Evolutionary conservation across 345 rosid species (phyloP).

Genomic region (Sisymbrium altissimum): DNA sequence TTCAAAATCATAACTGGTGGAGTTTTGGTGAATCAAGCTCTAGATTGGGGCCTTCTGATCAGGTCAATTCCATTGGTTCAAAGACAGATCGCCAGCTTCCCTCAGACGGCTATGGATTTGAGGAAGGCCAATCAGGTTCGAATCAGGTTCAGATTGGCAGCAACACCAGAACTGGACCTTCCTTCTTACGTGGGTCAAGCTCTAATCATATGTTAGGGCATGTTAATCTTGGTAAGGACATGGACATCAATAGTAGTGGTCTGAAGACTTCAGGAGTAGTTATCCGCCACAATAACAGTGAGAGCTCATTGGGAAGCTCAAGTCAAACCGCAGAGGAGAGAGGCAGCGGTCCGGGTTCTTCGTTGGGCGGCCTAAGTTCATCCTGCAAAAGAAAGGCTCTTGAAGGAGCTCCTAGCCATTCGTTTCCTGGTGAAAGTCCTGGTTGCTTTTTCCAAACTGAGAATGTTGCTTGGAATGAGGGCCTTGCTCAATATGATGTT

Average conservation of each 20-base stretch:
- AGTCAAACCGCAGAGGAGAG: slow-evolving; percentile 52
- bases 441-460: slow-evolving; percentile 57
- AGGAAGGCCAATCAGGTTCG: slow-evolving; percentile 24
- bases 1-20: slow-evolving; percentile 52
- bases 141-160: slow-evolving; percentile 26
- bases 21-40: slow-evolving; percentile 66
- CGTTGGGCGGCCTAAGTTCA: slow-evolving; percentile 58
- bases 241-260: slow-evolving; percentile 36
- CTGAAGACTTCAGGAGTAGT: slow-evolving; percentile 35
- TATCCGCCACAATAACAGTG: slow-evolving; percentile 30
- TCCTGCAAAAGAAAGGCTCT: slow-evolving; percentile 91
- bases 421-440: slow-evolving; percentile 56
- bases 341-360: slow-evolving; percentile 49
- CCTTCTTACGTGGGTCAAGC: slow-evolving; percentile 52
- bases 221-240: slow-evolving; percentile 39
- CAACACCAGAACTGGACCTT: slow-evolving; percentile 42
- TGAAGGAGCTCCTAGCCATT: slow-evolving; percentile 75
- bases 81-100: slow-evolving; percentile 53
- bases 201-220: slow-evolving; percentile 33
- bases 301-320: slow-evolving; percentile 55
- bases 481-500: slow-evolving; percentile 40
- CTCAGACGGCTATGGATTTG: slow-evolving; percentile 26
- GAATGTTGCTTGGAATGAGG: slow-evolving; percentile 42
- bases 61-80: slow-evolving; percentile 41
- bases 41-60: slow-evolving; percentile 44